These are phyloP conservation scores for Gossypium davidsonii DNA, from an alignment of 441 rosid species.

Conservation along the genomic window DNA sequence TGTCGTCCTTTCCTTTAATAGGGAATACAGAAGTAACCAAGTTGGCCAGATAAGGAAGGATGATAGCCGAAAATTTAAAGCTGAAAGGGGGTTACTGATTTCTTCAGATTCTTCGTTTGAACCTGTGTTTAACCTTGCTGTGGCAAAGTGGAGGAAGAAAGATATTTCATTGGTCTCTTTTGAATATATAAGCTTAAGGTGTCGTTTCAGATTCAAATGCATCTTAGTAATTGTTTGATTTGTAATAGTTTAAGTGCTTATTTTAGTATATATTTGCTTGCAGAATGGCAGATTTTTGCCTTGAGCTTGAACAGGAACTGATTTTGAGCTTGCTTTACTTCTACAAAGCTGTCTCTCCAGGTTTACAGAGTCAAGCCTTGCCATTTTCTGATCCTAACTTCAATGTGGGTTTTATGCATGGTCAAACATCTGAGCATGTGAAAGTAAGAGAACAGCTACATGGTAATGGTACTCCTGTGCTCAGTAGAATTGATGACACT, in stretches of 20 bases:
- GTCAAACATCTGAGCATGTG: slow-evolving; percentile 24
- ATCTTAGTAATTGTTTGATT: slow-evolving; percentile 7
- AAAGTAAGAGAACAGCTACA: slow-evolving; percentile 31
- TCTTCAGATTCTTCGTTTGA: slow-evolving; percentile 38
- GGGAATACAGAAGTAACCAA: slow-evolving; percentile 40
- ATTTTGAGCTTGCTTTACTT: slow-evolving; percentile 65
- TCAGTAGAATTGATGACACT: slow-evolving; percentile 34
- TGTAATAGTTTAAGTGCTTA: slow-evolving; percentile 23
- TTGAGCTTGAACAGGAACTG: slow-evolving; percentile 89
- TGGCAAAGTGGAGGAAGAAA: slow-evolving; percentile 84
- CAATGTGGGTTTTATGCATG: slow-evolving; percentile 29
- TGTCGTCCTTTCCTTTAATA: slow-evolving; percentile 78
- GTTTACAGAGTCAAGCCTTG: slow-evolving; percentile 48
- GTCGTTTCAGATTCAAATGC: slow-evolving; percentile 7
- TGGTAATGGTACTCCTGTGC: slow-evolving; percentile 31
- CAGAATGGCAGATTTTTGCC: slow-evolving; percentile 75
- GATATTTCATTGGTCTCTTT: slow-evolving; percentile 64
- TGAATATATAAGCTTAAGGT: slow-evolving; percentile 71
- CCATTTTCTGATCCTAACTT: slow-evolving; percentile 51
- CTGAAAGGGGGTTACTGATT: slow-evolving; percentile 30
- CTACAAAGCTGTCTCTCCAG: slow-evolving; percentile 55
- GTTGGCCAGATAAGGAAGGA: slow-evolving; percentile 43
- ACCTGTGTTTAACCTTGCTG: slow-evolving; percentile 53
- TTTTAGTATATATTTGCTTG: slow-evolving; percentile 26
- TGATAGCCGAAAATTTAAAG: slow-evolving; percentile 31